phyloP scores from a whole-genome alignment of 257 asterid genomes.

The Cinchona pubescens region DNA sequence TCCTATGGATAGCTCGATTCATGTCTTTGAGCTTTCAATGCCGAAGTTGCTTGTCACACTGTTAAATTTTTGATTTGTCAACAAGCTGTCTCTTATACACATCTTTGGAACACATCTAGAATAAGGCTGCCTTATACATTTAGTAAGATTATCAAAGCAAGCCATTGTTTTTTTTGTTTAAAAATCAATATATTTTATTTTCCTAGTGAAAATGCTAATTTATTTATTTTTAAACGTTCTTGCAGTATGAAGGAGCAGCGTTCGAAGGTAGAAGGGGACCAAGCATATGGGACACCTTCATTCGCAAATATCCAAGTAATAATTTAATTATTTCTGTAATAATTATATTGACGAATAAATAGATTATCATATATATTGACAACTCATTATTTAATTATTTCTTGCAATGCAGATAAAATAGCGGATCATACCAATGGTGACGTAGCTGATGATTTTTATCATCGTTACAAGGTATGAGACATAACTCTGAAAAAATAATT shows the following conservation, averaged over 20 bases:
- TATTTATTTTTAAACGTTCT: background rate
- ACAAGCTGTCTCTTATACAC: constrained; percentile 5
- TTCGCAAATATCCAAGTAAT: constrained; percentile 20
- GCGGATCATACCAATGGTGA: constrained; percentile 44
- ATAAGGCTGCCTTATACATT: no score
- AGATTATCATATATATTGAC: no score
- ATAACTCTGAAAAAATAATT: no score
- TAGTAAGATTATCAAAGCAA: background rate
- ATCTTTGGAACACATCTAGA: constrained; percentile 24
- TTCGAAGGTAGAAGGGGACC: constrained; percentile 27
- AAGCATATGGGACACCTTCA: constrained; percentile 27
- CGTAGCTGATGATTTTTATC: constrained; percentile 49
- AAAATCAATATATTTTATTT: background rate
- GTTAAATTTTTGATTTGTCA: no score
- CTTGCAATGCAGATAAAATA: constrained; percentile 36
- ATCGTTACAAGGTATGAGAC: constrained; percentile 44
- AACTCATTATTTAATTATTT: background rate
- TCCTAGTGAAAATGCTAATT: no score
- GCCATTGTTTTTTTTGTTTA: background rate
- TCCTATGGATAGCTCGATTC: background rate
- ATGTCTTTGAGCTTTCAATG: background rate
- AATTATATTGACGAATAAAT: no score
- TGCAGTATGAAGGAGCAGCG: no score
- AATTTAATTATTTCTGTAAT: no score
- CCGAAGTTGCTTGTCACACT: background rate